Percentiles rank a stretch among this genome's conserved stretches.
phyloP scores from a whole-genome alignment of 768 basidiomycete genomes.

The Kwoniella sp. region DNA sequence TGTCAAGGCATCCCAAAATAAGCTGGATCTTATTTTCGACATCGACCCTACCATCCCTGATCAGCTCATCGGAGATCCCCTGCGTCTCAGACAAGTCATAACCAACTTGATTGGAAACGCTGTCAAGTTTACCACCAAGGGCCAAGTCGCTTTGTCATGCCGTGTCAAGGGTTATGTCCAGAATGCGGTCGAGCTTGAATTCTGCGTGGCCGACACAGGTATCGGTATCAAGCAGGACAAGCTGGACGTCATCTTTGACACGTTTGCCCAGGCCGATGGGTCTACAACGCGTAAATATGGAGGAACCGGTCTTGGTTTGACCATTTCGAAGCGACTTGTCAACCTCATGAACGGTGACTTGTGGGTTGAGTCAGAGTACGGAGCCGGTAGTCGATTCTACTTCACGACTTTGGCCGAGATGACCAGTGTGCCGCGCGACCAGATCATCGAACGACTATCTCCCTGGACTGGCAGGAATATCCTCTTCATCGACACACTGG shows the following conservation, averaged over 20 bases:
- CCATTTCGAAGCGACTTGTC: slow-evolving; percentile 95
- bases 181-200: slow-evolving; percentile 81
- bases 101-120: slow-evolving; percentile 61
- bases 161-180: slow-evolving; percentile 60
- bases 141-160: slow-evolving; percentile 85
- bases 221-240: slow-evolving; percentile 99
- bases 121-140: slow-evolving; percentile 94
- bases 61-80: slow-evolving; percentile 91
- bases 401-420: slow-evolving; percentile 63
- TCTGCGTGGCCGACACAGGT: slow-evolving; percentile 95
- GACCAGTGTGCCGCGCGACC: slow-evolving; percentile 27
- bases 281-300: slow-evolving; percentile 98
- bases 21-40: slow-evolving; percentile 91
- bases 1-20: slow-evolving; percentile 93
- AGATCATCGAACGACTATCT: slow-evolving; percentile 44
- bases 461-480: slow-evolving; percentile 84
- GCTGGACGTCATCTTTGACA: slow-evolving; percentile 95
- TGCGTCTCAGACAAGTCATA: slow-evolving; percentile 72
- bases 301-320: slow-evolving; percentile 90
- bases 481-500: slow-evolving; percentile 81
- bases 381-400: slow-evolving; percentile 76
- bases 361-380: slow-evolving; percentile 95
- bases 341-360: slow-evolving; percentile 97
- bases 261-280: slow-evolving; percentile 97
- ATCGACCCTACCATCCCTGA: slow-evolving; percentile 94